Evolutionary conservation across 768 basidiomycete species (phyloP), one percentile per base, ranked within the genome.

Genomic region (Rhizopogon salebrosus): DNA sequence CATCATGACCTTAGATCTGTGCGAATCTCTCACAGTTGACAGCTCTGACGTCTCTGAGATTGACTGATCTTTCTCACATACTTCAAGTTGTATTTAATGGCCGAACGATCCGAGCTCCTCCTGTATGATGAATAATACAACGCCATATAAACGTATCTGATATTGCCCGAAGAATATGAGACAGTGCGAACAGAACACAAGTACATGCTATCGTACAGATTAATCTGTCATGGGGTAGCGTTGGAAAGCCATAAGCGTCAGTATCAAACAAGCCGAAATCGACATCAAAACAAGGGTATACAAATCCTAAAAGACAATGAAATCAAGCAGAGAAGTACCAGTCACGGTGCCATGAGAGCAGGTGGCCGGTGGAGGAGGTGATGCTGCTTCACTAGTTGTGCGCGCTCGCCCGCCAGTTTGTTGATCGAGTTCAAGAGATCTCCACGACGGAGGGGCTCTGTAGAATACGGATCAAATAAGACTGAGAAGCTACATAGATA

Each of bases 401-500:
- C 71, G 8, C 83, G 80, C 64, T 88, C 86, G 53, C 82, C 77
- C 13, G 85, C 88, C 42, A 91, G 80, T 67, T 87, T 87, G 63
- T 85, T 85, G 64, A 92, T 92, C 14, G 89, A 82, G 53, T 91
- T 91, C 54, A 90, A 68, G 6, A 92, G 78, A 62, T 92, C 89
- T 6, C 80, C 85, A 40, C 89, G 82, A 52, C 90, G 80, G 42
- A 92, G 65, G 1, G 89, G 89, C 74, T 92, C 89, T 89, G 57
- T 22, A 54, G 13, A 49, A 46, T 10, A 52, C n/a, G 14, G 31
- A 48, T 62, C 49, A 55, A 38, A 5, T 41, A 27, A 52, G 24
- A 39, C 16, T 26, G 5, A 6, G 42, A 29, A 6, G 14, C 43
- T 13, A 4, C 10, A 1, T 14, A 41, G n/a, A n/a, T 35, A 14